These are phyloP conservation scores for Mucor sp. DNA, from an alignment of 371 early-diverging fungal species.

Conservation along the genomic window DNA sequence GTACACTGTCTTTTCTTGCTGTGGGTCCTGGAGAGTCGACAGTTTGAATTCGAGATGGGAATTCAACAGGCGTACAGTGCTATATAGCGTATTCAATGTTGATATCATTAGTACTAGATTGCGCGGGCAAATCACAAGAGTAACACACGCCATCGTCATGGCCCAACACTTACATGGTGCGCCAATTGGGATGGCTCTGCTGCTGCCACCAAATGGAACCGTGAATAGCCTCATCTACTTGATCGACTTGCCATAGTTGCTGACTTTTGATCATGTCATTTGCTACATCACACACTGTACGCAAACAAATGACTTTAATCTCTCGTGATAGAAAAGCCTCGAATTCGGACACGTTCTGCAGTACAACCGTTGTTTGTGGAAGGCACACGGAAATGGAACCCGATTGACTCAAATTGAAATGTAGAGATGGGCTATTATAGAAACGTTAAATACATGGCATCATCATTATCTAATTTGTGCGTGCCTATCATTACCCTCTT, in stretches of 20 bases:
- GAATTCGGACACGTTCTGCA: slow-evolving; percentile 46
- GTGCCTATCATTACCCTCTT: slow-evolving; percentile 42
- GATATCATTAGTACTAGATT: not conserved
- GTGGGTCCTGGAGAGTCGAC: too few species aligned
- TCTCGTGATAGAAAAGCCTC: slow-evolving; percentile 46
- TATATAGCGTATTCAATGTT: not conserved
- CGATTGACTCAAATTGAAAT: slow-evolving; percentile 35
- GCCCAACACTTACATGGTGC: slow-evolving; percentile 37
- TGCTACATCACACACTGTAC: slow-evolving; percentile 46
- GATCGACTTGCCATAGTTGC: slow-evolving; percentile 49
- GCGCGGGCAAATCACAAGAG: not conserved
- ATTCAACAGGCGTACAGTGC: slow-evolving; percentile 14
- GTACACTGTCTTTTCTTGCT: not conserved
- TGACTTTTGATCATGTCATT: slow-evolving; percentile 44
- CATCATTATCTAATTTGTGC: not conserved
- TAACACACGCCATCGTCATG: not conserved
- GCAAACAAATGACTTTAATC: slow-evolving; percentile 47
- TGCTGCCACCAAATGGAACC: slow-evolving; percentile 42
- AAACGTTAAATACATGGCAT: not conserved
- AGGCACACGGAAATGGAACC: slow-evolving; percentile 41
- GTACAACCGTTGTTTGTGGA: slow-evolving; percentile 45
- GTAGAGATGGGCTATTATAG: slow-evolving; percentile 28
- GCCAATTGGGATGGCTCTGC: slow-evolving; percentile 26
- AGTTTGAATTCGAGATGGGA: slow-evolving; percentile 28
- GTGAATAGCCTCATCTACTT: slow-evolving; percentile 49